phyloP scores from a whole-genome alignment of 768 basidiomycete species.

The Cyathus striatus region DNA sequence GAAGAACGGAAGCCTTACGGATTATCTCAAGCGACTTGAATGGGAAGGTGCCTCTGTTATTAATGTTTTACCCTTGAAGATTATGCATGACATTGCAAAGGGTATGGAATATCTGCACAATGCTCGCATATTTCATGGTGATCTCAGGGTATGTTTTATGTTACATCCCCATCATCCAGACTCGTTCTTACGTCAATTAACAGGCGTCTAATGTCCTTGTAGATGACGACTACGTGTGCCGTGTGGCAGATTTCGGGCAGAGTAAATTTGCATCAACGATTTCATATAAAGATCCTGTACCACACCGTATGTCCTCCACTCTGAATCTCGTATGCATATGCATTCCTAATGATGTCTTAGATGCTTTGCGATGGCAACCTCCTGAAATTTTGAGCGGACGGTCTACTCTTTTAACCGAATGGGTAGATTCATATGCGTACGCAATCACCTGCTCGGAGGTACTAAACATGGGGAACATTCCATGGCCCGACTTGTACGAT shows the following conservation, averaged over 20 bases:
- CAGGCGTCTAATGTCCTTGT: conserved; percentile 65
- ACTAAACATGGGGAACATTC: conserved; percentile 44
- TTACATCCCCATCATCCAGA: not conserved
- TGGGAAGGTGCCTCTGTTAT: conserved; percentile 19
- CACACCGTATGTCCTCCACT: conserved; percentile 28
- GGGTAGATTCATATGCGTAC: conserved; percentile 59
- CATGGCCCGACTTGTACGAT: conserved; percentile 41
- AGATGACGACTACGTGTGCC: conserved; percentile 48
- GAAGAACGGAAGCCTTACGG: conserved; percentile 47
- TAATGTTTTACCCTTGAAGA: conserved; percentile 43
- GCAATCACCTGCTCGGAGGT: conserved; percentile 53
- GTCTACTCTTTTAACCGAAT: conserved; percentile 32
- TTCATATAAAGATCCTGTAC: conserved; percentile 24
- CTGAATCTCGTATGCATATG: not conserved
- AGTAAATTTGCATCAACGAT: conserved; percentile 55
- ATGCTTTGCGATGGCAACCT: conserved; percentile 55
- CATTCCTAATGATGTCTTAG: conserved; percentile 17
- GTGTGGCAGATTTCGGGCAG: conserved; percentile 73
- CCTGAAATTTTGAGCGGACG: conserved; percentile 49
- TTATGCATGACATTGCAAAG: conserved; percentile 59
- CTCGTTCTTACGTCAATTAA: not conserved
- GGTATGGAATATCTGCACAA: conserved; percentile 71
- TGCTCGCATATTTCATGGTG: conserved; percentile 59
- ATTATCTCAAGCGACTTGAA: conserved; percentile 33
- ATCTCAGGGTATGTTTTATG: conserved; percentile 50